Conservation (phyloP, 306 rosid genomes). For the Phaseolus lunatus region DNA sequence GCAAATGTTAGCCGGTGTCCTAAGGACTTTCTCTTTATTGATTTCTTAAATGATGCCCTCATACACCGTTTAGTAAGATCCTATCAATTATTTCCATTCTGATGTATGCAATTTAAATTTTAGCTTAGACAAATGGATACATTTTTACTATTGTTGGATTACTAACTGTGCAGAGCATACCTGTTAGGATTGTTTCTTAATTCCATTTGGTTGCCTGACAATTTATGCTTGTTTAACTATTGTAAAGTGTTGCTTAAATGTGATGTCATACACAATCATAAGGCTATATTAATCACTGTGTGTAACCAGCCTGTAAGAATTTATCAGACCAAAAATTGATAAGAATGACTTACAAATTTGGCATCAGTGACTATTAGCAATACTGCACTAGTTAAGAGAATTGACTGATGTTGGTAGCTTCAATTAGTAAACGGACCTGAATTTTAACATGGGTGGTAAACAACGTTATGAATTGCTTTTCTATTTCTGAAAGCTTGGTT, state of each 20-base stretch:
- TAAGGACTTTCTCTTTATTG: neutral
- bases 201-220: neutral
- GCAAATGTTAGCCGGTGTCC: neutral
- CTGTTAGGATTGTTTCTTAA: neutral
- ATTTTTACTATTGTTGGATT: neutral
- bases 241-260: neutral
- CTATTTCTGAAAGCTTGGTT: slow-evolving; percentile 1
- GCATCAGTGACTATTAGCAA: slow-evolving; percentile 1
- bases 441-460: neutral
- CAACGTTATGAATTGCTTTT: neutral
- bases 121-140: neutral
- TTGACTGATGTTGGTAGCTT: slow-evolving; percentile 19
- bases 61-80: neutral
- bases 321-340: neutral
- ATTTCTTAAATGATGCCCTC: neutral
- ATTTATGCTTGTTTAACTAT: neutral
- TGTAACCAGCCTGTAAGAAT: neutral
- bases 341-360: neutral
- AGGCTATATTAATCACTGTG: neutral
- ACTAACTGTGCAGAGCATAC: neutral
- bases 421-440: slow-evolving; percentile 11
- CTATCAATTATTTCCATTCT: neutral
- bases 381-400: neutral
- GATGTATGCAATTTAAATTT: neutral
- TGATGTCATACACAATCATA: neutral